A percentile compares a stretch with the other conserved stretches of the same genome.
Conservation (phyloP, 345 rosid genomes). For the Lepidium aucheri region DNA sequence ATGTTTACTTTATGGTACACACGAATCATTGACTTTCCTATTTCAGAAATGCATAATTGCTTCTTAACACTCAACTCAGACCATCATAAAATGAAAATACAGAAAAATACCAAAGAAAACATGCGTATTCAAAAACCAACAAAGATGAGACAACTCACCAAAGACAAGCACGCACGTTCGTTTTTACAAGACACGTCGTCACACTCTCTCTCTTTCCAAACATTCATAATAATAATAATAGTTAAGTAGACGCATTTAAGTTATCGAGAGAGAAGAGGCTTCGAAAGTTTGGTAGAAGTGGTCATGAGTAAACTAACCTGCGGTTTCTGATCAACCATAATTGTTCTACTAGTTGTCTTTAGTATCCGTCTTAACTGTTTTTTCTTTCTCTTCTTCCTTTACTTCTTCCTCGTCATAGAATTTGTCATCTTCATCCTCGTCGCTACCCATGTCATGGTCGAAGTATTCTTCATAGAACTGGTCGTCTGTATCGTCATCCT, state of each 20-base stretch:
- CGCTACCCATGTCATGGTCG: conserved; percentile 28
- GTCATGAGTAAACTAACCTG: conserved; percentile 9
- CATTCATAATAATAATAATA: neutral
- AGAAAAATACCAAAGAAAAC: neutral
- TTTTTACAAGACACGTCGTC: neutral
- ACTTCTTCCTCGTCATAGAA: conserved; percentile 38
- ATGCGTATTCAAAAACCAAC: conserved; percentile 21
- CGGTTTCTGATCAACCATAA: neutral
- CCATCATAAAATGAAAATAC: neutral
- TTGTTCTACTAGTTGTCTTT: conserved; percentile 11
- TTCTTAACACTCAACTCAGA: neutral
- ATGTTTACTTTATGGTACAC: neutral
- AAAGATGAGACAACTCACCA: conserved; percentile 16
- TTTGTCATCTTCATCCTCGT: conserved; percentile 36
- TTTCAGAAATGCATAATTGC: neutral
- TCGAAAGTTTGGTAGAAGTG: conserved; percentile 11
- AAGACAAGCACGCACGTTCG: conserved; percentile 26
- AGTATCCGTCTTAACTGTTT: conserved; percentile 4
- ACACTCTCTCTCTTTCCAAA: neutral
- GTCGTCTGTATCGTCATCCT: conserved; percentile 38
- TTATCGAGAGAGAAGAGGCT: neutral
- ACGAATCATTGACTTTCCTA: neutral
- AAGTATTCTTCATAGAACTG: conserved; percentile 38
- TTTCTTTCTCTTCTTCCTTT: conserved; percentile 26
- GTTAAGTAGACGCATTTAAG: conserved; percentile 1